Conservation (phyloP, 129 eudicot genomes). For the Logfia minima region DNA sequence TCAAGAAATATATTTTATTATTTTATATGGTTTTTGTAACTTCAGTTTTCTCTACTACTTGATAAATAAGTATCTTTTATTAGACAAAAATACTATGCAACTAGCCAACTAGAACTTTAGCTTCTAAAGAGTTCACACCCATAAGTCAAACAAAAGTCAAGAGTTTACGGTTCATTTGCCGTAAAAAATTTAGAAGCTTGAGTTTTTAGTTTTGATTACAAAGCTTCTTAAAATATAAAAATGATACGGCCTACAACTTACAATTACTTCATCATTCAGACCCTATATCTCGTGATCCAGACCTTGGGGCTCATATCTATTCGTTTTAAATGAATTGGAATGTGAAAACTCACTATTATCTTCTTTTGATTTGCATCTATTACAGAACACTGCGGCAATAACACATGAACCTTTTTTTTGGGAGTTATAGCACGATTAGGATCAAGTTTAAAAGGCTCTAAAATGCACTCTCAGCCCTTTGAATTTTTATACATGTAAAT, state of each 20-base stretch:
- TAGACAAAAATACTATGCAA: neutral
- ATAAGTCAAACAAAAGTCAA: no score
- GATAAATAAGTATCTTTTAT: neutral
- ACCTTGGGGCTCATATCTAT: neutral
- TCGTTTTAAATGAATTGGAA: neutral
- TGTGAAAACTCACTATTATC: neutral
- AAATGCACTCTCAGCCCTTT: neutral
- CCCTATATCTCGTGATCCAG: neutral
- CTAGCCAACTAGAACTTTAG: neutral
- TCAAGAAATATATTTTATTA: no score
- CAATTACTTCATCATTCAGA: no score
- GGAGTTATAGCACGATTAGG: neutral
- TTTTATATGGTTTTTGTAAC: no score
- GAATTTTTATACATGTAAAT: neutral
- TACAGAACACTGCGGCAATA: no score
- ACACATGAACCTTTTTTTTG: no score
- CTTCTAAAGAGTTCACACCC: neutral
- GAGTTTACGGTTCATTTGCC: no score
- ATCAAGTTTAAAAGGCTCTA: neutral
- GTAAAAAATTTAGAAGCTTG: no score
- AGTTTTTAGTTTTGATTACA: no score
- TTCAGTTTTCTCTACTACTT: neutral
- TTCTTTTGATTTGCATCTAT: no score
- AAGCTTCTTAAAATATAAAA: no score
- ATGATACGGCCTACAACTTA: no score